Base-by-base conservation (phyloP, 2,329 filamentous ascomycete genomes). In the Nemania sp. region DNA sequence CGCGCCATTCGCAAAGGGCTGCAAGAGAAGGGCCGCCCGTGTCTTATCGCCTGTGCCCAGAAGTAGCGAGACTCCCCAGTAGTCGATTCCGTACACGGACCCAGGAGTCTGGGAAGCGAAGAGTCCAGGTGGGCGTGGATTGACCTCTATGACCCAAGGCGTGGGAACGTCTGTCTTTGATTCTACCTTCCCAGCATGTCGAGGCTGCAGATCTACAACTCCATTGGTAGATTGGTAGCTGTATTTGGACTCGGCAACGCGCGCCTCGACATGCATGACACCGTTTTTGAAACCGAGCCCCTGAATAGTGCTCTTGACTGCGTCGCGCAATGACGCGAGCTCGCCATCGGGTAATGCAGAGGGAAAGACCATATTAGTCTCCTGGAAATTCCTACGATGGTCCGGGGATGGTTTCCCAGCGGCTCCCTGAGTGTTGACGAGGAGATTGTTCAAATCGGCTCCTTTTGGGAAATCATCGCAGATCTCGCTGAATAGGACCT, bases 381-480 rank as follows among this genome's bases (percentile, higher is more conserved):
- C 74, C 27, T 76, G 68, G 57, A 77, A 77, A 54, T 71, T 74
- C 22, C 61, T 62, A 20, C 70, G 70, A 10, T 62, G 58, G 4
- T 49, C 56, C 5, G 70, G 67, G 10, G 56, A n/a, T 3, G 58
- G 41, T 3, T 24, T 51, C 13, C 6, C 3, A n/a, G 52, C 24
- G 26, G 24, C 27, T 10, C 15, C 27, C 18, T 27, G 54, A 54
- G 45, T n/a, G n/a, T 43, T 49, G 11, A 22, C 43, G 15, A 41
- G 49, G 27, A 29, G 10, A 15, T 68, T 58, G 24, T 57, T 55
- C 18, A 58, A n/a, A 57, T 77, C 75, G 20, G 72, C 74, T 18
- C 68, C 62, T 47, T 76, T 77, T 4, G 75, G 75, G 52, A 76
- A 77, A 47, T 77, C 75, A 47, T 77, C 75, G n/a, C 70, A 75